Evolutionary conservation across 306 rosid species (phyloP), one percentile per base, ranked within the genome.

Genomic region (Malus orientalis): DNA sequence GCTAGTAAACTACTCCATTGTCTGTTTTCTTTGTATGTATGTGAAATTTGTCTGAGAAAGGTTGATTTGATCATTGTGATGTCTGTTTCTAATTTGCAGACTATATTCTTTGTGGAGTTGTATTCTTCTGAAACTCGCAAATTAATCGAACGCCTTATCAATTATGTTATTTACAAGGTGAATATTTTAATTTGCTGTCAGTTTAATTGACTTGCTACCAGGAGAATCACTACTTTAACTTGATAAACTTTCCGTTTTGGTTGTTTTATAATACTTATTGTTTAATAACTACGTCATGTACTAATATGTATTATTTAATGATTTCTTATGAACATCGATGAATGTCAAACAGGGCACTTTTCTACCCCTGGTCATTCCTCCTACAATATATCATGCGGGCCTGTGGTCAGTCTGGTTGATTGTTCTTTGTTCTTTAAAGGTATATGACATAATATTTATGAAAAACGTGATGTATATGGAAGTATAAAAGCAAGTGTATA

Each of bases 151-250:
- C 93, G 97, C 71, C 97, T 95, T 61, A 79, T 88, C 78, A 92
- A 92, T 82, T 96, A 96, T 89, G 84, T 92, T 68, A 85, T 96
- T 74, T 96, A 96, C 87, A 96, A 96, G 98, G 99, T 91, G 75
- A 85, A 67, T 60, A 16, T 55, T 73, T 74, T 83, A 65, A 20
- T 54, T 32, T 38, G 55, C 23, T 15, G 70, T 76, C 29, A 19
- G 16, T 27, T 38, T 5, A 60, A 13, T 60, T 60, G 9, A 6
- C 54, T 72, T 44, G 4, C n/a, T 60, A 42, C 7, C 18, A 36
- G 71, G 29, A 22, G 54, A 67, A n/a, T 38, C 33, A 20, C 33
- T n/a, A 0, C 25, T 22, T 80, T 32, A 38, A 29, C 20, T 11
- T 51, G 72, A 32, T 42, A 23, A 49, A 29, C 7, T 29, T 73